Percentiles rank a stretch among this genome's conserved stretches.
phyloP scores from a whole-genome alignment of 2,329 filamentous ascomycete species.

The Basipetospora chlamydospora region DNA sequence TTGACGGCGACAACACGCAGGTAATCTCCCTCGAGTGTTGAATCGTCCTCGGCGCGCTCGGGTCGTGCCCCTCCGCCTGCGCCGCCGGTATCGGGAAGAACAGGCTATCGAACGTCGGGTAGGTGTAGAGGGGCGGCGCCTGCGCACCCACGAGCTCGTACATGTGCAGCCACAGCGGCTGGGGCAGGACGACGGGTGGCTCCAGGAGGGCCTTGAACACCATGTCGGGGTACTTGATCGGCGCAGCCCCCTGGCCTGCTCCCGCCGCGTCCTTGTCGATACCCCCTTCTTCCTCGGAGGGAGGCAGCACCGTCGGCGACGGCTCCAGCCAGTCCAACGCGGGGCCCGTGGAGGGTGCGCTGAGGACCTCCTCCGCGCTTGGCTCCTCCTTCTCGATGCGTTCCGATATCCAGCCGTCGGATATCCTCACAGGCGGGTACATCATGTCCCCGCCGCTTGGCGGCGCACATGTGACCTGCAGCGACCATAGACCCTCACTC shows the following conservation, averaged over 20 bases:
- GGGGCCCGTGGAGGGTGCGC: conserved; percentile 18
- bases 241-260: conserved; percentile 33
- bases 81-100: conserved; percentile 36
- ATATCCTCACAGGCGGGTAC: conserved; percentile 52
- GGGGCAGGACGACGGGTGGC: conserved; percentile 57
- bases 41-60: conserved; percentile 43
- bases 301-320: conserved; percentile 42
- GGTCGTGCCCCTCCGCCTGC: conserved; percentile 34
- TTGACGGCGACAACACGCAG: conserved; percentile 6
- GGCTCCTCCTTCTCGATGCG: conserved; percentile 43
- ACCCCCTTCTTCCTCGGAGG: conserved; percentile 22
- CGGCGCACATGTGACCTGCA: conserved; percentile 51
- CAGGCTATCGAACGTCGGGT: conserved; percentile 42
- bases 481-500: conserved; percentile 43
- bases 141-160: conserved; percentile 39
- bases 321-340: conserved; percentile 62
- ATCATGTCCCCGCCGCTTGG: conserved; percentile 27
- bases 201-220: conserved; percentile 63
- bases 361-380: conserved; percentile 25
- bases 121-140: conserved; percentile 19
- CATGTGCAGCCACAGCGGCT: conserved; percentile 47
- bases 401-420: conserved; percentile 59
- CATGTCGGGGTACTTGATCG: conserved; percentile 50
- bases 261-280: not conserved
- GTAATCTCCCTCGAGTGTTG: conserved; percentile 27